A percentile compares a stretch with the other conserved stretches of the same genome.
phyloP scores from a whole-genome alignment of 2,329 filamentous ascomycete species.

The Claviceps fusiformis region DNA sequence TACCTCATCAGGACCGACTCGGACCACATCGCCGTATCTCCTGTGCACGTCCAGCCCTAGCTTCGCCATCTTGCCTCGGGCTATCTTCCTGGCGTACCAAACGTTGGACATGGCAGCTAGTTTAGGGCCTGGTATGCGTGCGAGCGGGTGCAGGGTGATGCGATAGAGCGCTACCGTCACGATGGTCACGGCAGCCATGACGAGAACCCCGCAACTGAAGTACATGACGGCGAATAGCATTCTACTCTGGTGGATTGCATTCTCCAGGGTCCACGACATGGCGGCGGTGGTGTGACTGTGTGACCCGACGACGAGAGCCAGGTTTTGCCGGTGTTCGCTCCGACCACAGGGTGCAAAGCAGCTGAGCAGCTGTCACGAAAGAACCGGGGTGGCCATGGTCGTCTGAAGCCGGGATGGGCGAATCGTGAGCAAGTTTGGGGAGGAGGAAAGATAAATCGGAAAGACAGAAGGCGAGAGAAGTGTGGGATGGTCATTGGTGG shows the following conservation, averaged over 20 bases:
- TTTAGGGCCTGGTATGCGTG: constrained; percentile 31
- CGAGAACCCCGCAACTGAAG: neutral
- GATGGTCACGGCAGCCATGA: constrained; percentile 9
- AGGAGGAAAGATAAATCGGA: too few species aligned
- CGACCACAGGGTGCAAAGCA: too few species aligned
- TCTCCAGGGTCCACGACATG: neutral
- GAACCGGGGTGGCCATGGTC: too few species aligned
- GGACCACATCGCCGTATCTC: constrained; percentile 35
- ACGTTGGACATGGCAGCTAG: constrained; percentile 31
- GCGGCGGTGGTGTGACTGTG: neutral
- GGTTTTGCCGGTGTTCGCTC: neutral
- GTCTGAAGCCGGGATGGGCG: neutral
- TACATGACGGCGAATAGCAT: neutral
- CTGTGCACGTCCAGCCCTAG: constrained; percentile 31
- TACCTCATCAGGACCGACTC: constrained; percentile 39
- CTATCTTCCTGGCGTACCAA: constrained; percentile 34
- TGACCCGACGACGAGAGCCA: neutral
- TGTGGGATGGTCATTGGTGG: too few species aligned
- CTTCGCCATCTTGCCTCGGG: constrained; percentile 27
- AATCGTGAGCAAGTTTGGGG: constrained; percentile 1
- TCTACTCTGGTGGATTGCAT: neutral
- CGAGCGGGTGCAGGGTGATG: constrained; percentile 29
- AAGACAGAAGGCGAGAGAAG: too few species aligned
- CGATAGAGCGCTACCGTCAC: constrained; percentile 20
- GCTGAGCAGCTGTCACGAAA: too few species aligned